Conservation (phyloP, 768 basidiomycete species). For the Mycena galericulata region DNA sequence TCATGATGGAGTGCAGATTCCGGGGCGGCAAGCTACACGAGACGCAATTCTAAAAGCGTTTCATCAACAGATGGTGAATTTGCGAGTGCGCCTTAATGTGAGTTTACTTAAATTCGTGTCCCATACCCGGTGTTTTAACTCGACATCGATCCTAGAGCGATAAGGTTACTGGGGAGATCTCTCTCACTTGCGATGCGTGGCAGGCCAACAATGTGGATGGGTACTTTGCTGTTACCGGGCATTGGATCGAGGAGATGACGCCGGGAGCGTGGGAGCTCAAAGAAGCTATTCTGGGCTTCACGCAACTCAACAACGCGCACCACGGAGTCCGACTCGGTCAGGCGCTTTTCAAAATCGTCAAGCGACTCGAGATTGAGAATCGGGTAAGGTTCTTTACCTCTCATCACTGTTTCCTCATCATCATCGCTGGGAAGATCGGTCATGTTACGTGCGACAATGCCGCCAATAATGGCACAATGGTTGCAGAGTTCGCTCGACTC, state of each 20-base stretch:
- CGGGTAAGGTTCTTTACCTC: too few species aligned
- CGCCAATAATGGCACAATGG: background rate
- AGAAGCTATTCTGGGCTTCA: conserved; percentile 15
- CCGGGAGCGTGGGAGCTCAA: conserved; percentile 41
- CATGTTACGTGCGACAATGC: conserved; percentile 13
- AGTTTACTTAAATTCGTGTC: background rate
- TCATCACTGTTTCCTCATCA: too few species aligned
- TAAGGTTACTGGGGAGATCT: conserved; percentile 38
- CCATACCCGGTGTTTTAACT: background rate
- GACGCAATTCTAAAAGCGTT: background rate
- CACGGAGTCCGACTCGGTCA: conserved; percentile 47
- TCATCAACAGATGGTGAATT: background rate
- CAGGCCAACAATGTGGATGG: conserved; percentile 49
- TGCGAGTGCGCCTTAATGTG: background rate
- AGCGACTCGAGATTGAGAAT: conserved; percentile 41
- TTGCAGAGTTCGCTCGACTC: background rate
- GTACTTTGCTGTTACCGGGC: conserved; percentile 53
- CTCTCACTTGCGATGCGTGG: conserved; percentile 54
- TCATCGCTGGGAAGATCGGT: background rate
- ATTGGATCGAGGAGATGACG: conserved; percentile 50
- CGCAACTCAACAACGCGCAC: conserved; percentile 48
- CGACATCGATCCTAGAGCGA: conserved; percentile 1
- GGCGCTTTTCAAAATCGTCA: conserved; percentile 45
- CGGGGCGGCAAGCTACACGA: conserved; percentile 8
- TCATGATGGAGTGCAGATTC: conserved; percentile 43